Conservation (phyloP, 305 asterid genomes). For the Fraxinus velutina region DNA sequence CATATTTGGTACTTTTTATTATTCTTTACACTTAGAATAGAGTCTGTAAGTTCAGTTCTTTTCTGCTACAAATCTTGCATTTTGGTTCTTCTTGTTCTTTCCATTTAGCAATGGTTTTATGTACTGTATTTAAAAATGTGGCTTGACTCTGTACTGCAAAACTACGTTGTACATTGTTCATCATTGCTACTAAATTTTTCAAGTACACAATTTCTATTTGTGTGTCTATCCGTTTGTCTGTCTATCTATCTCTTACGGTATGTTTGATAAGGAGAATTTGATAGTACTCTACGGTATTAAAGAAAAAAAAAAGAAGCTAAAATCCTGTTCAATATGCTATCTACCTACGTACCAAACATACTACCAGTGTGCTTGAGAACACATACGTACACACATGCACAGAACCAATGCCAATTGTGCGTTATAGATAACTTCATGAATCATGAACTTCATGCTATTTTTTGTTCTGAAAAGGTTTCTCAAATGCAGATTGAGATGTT, state of each 20-base stretch:
- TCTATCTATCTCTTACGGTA: not conserved
- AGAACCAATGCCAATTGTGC: not conserved
- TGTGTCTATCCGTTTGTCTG: not conserved
- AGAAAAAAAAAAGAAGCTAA: not conserved
- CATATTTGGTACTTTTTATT: not conserved
- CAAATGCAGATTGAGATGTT: slow-evolving; percentile 77
- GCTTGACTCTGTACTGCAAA: not conserved
- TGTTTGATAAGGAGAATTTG: not conserved
- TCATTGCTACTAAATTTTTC: not conserved
- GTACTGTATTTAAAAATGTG: not conserved
- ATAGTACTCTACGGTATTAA: not conserved
- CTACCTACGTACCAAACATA: not conserved
- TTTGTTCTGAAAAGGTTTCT: slow-evolving; percentile 20
- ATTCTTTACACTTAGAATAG: not conserved
- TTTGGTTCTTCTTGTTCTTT: not conserved
- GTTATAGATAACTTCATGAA: not conserved
- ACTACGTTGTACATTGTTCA: not conserved
- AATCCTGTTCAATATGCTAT: slow-evolving; percentile 14
- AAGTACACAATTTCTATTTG: not conserved
- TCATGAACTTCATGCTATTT: not conserved
- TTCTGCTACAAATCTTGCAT: not conserved
- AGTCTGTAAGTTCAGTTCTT: not conserved
- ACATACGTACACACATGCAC: not conserved
- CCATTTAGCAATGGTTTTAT: not conserved
- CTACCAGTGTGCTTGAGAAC: not conserved